Evolutionary conservation across 73 alveolate genomes (phyloP), one percentile per base, ranked within the genome.

Genomic region (Effrenium voratum): DNA sequence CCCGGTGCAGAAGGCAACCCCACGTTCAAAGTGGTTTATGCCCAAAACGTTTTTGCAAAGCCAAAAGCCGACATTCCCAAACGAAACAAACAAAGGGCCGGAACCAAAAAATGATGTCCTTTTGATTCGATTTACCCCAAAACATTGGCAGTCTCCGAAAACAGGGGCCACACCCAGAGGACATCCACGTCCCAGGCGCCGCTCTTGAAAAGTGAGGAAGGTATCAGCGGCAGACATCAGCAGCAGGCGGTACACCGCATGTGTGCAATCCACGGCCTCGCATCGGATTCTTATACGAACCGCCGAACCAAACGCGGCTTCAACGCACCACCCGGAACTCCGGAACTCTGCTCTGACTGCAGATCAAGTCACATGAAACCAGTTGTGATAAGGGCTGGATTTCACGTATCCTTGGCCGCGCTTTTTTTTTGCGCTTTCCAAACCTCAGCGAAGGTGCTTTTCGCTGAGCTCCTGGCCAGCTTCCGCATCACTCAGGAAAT

Each of bases 311-410:
- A 73, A 13, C 24, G 13, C 10, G 10, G n/a, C n/a, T n/a, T n/a
- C n/a, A n/a, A n/a, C n/a, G n/a, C n/a, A n/a, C n/a, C n/a, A n/a
- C n/a, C n/a, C n/a, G n/a, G n/a, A n/a, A n/a, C n/a, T n/a, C n/a
- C n/a, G n/a, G n/a, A n/a, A n/a, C n/a, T n/a, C n/a, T n/a, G n/a
- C n/a, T n/a, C 28, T 57, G 72, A 30, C 3, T 2, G n/a, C 44
- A 13, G 4, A 34, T 57, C 94, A 47, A 85, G 94, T 2, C 40
- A 44, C 95, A 87, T 87, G 95, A 85, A 87, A 87, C 95, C 95
- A 87, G 52, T 87, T 87, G 95, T 87, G 95, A 85, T 87, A 87
- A 34, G 95, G 95, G 40, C 85, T 85, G 16, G 95, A 87, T 52
- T 87, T 87, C 73, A 87, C 95, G 34, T 87, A 87, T 47, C 94